Conservation (phyloP, 2,329 filamentous ascomycete species). For the Beauveria scarabaeidicola region DNA sequence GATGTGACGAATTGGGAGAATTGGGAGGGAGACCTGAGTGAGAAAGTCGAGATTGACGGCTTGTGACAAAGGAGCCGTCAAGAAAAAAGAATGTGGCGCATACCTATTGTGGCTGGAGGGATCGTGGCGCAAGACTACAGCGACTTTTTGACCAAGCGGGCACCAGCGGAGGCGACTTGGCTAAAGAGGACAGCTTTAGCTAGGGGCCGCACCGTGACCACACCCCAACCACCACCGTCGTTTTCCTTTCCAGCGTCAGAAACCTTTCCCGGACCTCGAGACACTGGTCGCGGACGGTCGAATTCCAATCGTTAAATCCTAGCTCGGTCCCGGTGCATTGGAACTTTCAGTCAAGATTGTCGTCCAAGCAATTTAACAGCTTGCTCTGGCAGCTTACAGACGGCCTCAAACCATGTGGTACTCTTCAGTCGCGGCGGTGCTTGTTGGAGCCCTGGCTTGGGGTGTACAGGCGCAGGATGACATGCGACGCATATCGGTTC, state of each 20-base stretch:
- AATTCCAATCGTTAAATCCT: not conserved
- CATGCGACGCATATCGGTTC: conserved; percentile 44
- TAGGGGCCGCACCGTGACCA: not conserved
- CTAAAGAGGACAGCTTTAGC: conserved; percentile 10
- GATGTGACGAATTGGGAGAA: not conserved
- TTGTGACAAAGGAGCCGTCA: not conserved
- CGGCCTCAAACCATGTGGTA: conserved; percentile 33
- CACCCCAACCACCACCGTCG: conserved; percentile 2
- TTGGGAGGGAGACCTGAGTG: not conserved
- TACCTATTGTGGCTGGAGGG: not conserved
- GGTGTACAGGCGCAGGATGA: conserved; percentile 42
- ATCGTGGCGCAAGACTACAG: not conserved
- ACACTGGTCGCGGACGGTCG: not conserved
- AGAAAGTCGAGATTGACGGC: not conserved
- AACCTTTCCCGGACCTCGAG: not conserved
- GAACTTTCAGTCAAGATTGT: not conserved
- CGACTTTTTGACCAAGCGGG: not conserved
- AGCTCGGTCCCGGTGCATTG: not conserved
- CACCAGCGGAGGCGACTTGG: not conserved
- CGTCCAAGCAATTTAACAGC: not conserved
- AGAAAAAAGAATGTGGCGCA: conserved; percentile 2
- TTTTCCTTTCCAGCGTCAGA: not conserved
- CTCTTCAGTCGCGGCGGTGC: conserved; percentile 37
- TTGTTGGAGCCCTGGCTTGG: conserved; percentile 43
- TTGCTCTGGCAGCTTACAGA: not conserved